Evolutionary conservation across 345 rosid species (phyloP).

Genomic region (Hirschfeldia incana): DNA sequence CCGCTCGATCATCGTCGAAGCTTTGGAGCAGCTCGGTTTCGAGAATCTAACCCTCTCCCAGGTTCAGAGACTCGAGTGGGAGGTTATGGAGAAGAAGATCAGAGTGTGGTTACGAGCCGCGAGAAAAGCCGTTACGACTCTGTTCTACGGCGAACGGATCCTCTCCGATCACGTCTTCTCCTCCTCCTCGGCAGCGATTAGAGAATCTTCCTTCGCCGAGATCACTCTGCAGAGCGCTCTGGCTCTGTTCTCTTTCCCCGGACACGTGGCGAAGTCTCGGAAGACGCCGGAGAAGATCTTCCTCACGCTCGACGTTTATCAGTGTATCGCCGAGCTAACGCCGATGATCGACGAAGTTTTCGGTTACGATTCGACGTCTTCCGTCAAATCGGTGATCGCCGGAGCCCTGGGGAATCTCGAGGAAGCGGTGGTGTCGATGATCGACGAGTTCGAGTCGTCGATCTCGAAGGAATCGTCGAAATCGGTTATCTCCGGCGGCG

Average conservation of each 20-base stretch:
- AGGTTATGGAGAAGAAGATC: slow-evolving; percentile 51
- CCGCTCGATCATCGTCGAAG: slow-evolving; percentile 58
- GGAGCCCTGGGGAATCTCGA: slow-evolving; percentile 46
- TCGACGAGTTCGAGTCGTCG: slow-evolving; percentile 60
- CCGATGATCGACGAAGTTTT: slow-evolving; percentile 58
- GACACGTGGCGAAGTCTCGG: slow-evolving; percentile 49
- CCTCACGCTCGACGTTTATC: slow-evolving; percentile 64
- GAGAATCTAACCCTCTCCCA: slow-evolving; percentile 46
- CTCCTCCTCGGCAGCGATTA: slow-evolving; percentile 35
- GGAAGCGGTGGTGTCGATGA: slow-evolving; percentile 48
- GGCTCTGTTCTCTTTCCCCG: slow-evolving; percentile 59
- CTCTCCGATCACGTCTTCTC: slow-evolving; percentile 65
- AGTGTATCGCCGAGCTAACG: slow-evolving; percentile 48
- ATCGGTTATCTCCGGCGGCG: slow-evolving; percentile 45
- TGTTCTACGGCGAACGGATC: slow-evolving; percentile 59
- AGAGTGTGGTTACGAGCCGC: slow-evolving; percentile 48
- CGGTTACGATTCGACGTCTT: slow-evolving; percentile 46
- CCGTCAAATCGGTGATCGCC: slow-evolving; percentile 44
- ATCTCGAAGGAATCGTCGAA: slow-evolving; percentile 61
- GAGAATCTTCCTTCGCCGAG: slow-evolving; percentile 56
- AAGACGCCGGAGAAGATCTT: slow-evolving; percentile 76
- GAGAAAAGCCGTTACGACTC: slow-evolving; percentile 45
- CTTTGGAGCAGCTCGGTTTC: slow-evolving; percentile 49
- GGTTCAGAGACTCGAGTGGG: slow-evolving; percentile 63
- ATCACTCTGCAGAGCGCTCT: slow-evolving; percentile 52